A percentile compares a stretch with the other conserved stretches of the same genome.
Conservation (phyloP, 805 yeast genomes). For the Nakazawaea siamensis region DNA sequence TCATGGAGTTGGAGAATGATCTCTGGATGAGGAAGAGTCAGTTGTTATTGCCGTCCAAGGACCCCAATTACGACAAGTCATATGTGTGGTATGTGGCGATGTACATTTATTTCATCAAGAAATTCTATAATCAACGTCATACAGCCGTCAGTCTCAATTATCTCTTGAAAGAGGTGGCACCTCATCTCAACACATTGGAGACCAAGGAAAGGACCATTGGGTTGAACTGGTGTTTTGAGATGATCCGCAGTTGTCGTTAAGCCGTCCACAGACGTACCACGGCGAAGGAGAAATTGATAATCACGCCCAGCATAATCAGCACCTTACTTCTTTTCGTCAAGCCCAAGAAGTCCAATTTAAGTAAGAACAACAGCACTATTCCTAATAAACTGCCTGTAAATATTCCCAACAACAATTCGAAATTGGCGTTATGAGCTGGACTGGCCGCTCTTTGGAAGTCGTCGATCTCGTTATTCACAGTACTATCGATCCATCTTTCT, state of each 20-base stretch:
- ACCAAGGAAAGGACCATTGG: constrained; percentile 1
- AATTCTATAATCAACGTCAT: constrained; percentile 3
- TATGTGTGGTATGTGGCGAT: constrained; percentile 7
- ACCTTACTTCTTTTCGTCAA: constrained; percentile 56
- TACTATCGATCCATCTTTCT: constrained; percentile 83
- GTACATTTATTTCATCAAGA: constrained; percentile 8
- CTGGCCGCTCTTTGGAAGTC: constrained; percentile 31
- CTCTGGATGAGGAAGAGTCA: constrained; percentile 6
- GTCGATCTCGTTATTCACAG: constrained; percentile 46
- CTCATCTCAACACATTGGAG: constrained; percentile 4
- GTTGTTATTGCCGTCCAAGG: neutral
- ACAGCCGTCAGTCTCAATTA: constrained; percentile 4
- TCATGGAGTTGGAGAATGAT: constrained; percentile 7
- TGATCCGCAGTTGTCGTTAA: constrained; percentile 1
- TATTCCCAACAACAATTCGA: constrained; percentile 63
- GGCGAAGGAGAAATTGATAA: constrained; percentile 63
- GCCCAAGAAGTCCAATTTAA: constrained; percentile 45
- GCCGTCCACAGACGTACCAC: constrained; percentile 38
- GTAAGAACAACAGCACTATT: constrained; percentile 53
- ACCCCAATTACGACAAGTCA: constrained; percentile 2
- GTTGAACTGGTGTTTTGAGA: constrained; percentile 5
- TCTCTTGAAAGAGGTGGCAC: constrained; percentile 4
- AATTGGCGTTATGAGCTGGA: constrained; percentile 32
- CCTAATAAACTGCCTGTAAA: constrained; percentile 73
- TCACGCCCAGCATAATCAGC: constrained; percentile 66